phyloP scores from a whole-genome alignment of 1,284 basidiomycete genomes.

The Agroathelia rolfsii region DNA sequence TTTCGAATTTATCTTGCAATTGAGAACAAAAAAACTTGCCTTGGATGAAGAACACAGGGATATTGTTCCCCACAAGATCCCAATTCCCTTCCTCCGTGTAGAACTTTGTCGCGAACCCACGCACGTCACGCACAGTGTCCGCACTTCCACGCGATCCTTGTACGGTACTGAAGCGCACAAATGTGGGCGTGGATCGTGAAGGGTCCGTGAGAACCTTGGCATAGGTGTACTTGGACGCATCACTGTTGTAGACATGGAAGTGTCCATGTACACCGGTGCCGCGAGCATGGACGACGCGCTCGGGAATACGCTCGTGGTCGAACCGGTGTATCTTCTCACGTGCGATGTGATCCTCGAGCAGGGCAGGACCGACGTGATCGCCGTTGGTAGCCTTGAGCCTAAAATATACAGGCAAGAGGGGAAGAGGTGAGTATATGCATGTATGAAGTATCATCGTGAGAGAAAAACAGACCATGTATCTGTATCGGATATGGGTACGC shows the following conservation, averaged over 20 bases:
- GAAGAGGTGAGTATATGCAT: background rate
- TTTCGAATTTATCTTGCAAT: no score
- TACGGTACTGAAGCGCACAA: conserved; percentile 78
- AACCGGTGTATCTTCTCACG: conserved; percentile 70
- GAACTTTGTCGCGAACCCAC: conserved; percentile 76
- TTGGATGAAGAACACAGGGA: conserved; percentile 82
- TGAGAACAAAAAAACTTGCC: no score
- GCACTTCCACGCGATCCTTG: conserved; percentile 69
- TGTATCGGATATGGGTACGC: conserved; percentile 45
- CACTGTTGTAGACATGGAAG: conserved; percentile 63
- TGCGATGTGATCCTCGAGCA: conserved; percentile 59
- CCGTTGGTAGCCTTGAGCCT: conserved; percentile 47
- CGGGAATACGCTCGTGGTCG: conserved; percentile 82
- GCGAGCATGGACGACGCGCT: conserved; percentile 66
- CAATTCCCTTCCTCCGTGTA: conserved; percentile 77
- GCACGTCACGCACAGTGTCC: conserved; percentile 76
- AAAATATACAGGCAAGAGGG: conserved; percentile 3
- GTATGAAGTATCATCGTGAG: no score
- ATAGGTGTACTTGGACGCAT: conserved; percentile 53
- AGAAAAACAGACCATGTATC: conserved; percentile 46
- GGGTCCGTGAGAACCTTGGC: conserved; percentile 67
- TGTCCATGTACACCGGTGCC: conserved; percentile 76
- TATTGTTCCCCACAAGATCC: conserved; percentile 73
- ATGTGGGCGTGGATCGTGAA: conserved; percentile 60
- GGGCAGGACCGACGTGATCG: conserved; percentile 35